Conservation (phyloP, 345 rosid species). For the Turritis glabra region DNA sequence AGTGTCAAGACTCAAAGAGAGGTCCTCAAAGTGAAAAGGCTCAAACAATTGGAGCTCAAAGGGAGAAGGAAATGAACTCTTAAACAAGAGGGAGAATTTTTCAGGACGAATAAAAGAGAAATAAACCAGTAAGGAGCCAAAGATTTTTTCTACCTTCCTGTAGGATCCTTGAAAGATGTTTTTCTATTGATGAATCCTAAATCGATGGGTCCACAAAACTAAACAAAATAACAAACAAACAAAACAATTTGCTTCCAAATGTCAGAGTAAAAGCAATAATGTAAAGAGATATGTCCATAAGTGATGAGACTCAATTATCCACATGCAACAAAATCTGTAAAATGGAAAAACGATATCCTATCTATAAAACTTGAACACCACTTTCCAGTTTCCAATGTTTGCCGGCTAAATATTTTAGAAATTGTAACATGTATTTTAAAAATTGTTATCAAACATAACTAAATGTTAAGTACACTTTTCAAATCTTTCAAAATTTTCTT, state of each 20-base stretch:
- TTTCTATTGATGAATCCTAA: too few relatives aligned
- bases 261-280: neutral
- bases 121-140: too few relatives aligned
- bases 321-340: neutral
- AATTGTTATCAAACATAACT: neutral
- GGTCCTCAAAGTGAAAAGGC: too few relatives aligned
- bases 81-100: too few relatives aligned
- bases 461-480: neutral
- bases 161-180: too few relatives aligned
- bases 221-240: neutral
- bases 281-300: neutral
- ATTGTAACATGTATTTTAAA: neutral
- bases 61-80: too few relatives aligned
- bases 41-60: too few relatives aligned
- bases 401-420: neutral
- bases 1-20: too few relatives aligned
- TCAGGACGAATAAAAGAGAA: too few relatives aligned
- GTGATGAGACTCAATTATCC: neutral
- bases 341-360: neutral
- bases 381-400: neutral
- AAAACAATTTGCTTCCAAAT: neutral
- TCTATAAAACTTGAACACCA: neutral
- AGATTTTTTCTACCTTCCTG: too few relatives aligned
- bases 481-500: neutral
- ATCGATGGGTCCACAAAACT: neutral